These are phyloP conservation scores for Pythium phragmitis DNA, from an alignment of 352 stramenopile genomes.

Conservation along the genomic window DNA sequence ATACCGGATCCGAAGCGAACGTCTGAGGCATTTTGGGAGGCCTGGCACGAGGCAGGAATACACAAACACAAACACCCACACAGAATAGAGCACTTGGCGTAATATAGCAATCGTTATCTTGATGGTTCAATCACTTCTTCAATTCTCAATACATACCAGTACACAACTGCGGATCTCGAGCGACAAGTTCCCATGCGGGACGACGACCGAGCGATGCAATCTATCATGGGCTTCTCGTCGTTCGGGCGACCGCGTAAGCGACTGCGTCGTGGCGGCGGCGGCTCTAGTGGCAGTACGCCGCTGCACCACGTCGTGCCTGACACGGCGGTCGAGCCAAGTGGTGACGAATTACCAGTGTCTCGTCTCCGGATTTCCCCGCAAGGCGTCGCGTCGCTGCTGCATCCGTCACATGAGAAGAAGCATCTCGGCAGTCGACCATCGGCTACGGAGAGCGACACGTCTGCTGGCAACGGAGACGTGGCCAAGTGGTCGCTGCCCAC, in stretches of 20 bases:
- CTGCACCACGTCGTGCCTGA: constrained; percentile 19
- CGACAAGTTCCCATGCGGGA: constrained; percentile 11
- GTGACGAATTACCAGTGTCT: neutral
- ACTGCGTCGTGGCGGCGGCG: neutral
- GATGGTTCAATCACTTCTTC: constrained; percentile 2
- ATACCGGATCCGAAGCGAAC: constrained; percentile 19
- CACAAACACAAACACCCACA: neutral
- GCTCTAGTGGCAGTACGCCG: neutral
- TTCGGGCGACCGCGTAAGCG: constrained; percentile 45
- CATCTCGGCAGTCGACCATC: neutral
- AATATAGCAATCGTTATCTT: constrained; percentile 29
- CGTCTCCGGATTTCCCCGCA: constrained; percentile 7
- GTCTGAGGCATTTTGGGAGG: constrained; percentile 2
- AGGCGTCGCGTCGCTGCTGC: constrained; percentile 15
- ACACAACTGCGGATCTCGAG: neutral
- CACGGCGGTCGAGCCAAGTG: constrained; percentile 3
- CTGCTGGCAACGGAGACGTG: neutral
- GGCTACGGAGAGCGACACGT: neutral
- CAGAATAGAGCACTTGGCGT: constrained; percentile 30
- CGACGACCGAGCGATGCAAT: constrained; percentile 33
- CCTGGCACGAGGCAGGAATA: neutral
- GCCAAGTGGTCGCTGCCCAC: constrained; percentile 8
- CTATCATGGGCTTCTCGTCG: constrained; percentile 58
- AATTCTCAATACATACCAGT: neutral
- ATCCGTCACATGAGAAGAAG: constrained; percentile 2